Evolutionary conservation across 2,329 filamentous ascomycete genomes (phyloP), one percentile per base, ranked within the genome.

Genomic region (Diaporthe sp.): DNA sequence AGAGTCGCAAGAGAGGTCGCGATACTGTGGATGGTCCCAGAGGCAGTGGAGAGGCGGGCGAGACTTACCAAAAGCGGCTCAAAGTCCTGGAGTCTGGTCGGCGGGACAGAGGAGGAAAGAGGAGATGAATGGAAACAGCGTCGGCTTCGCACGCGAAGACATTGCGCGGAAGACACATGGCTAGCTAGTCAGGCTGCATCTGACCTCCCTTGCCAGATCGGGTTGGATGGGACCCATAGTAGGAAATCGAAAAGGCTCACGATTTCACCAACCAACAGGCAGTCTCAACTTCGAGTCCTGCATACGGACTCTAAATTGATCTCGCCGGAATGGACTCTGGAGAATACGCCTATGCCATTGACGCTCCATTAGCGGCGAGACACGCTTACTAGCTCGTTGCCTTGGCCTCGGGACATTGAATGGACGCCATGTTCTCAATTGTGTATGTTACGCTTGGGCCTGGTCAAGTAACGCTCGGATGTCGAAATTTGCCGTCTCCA

Each of bases 1-100:
- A 93, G 88, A 97, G 95, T 83, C 90, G 96, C 78, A 98, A 98
- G 89, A 90, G 96, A 79, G 90, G 90, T 37, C 87, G 90, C 31
- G 93, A 96, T 37, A 90, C 89, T 0, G 82, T 83, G 28, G 95
- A 97, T 84, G 92, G 94, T 0, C 92, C 91, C 9, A 90, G 93
- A 75, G 91, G 91, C 82, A 93, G 89, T 25, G 84, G 82, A 67
- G 90, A 91, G 75, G 91, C 95, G 81, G 96, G 96, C 34, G 93
- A 95, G 75, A 88, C 90, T 57, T 95, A 94, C 82, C 92, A 92
- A 80, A 94, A 94, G 86, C 90, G 90, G 83, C 87, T 92, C 80
- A 93, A 91, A 86, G 82, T 87, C 37, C 76, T 89, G 79, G 88
- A 90, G 83, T 10, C 84, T 81, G 76, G 84, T 83, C 73, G 85